Base-by-base conservation (phyloP, 1,284 basidiomycete species). In the Leccinum pachyderme region DNA sequence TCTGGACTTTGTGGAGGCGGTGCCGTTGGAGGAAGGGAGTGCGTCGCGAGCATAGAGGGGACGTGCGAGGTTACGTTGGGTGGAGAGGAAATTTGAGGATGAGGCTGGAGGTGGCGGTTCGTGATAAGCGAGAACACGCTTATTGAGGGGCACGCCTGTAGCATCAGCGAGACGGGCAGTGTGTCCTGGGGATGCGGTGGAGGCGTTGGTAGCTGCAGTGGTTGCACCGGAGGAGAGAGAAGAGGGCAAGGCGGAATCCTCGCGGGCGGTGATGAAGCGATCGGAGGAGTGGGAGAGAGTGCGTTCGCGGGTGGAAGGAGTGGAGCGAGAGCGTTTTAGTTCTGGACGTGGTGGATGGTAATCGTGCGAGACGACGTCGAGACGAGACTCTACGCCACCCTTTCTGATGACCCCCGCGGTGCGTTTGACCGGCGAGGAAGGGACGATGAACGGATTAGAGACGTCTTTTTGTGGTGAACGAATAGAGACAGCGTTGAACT, bases 101-200 rank as follows among this genome's bases (percentile, higher is more conserved):
- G 85, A 82, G 0, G 87, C 80, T 0, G 81, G 68, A 1, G 89
- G 89, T 0, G 90, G 90, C 15, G 81, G 80, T 66, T 91, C 87
- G 64, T 90, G 86, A 68, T 90, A 93, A 2, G 86, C 83, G 4
- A 93, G 77, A 24, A 93, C 84, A 29, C 89, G 85, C 27, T 84
- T 82, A 62, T 87, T 87, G 50, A 89, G 72, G 11, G 84, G 82
- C 7, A 92, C 79, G 28, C 88, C 89, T 0, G 88, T 81, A 0
- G 89, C 89, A 2, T 80, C 84, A 7, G 82, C 85, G 24, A 92
- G 79, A 29, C 89, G 81, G 3, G 87, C 86, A 0, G 89, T 89
- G 63, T 91, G 89, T 0, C 84, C 81, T 0, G 89, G 89, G 0
- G 87, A 91, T 12, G 65, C 51, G 5, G 47, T 44, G 6, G 46